These are phyloP conservation scores for Venturia carpophila DNA, from an alignment of 2,329 filamentous ascomycete genomes.

Conservation along the genomic window DNA sequence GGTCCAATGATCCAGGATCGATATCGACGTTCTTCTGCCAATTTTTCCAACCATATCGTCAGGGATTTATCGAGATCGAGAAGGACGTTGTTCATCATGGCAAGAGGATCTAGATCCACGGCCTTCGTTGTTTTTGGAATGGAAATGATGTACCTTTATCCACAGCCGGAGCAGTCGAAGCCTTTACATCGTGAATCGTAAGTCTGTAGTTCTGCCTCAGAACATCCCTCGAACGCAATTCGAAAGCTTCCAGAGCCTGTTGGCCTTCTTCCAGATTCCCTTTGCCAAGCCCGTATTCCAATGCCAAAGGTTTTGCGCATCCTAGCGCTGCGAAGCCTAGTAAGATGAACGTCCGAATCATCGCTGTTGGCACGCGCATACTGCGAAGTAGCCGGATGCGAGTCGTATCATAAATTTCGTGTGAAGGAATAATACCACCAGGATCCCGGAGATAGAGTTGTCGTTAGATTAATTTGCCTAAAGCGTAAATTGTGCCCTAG, in stretches of 20 bases:
- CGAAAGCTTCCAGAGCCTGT: neutral
- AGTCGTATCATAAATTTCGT: neutral
- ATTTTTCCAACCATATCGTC: too few relatives aligned
- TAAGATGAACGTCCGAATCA: neutral
- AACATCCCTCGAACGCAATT: neutral
- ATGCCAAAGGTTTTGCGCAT: neutral
- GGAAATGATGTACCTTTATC: neutral
- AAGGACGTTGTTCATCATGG: too few relatives aligned
- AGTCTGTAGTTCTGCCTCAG: neutral
- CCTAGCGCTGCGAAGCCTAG: neutral
- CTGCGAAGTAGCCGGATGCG: neutral
- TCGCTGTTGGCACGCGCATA: neutral
- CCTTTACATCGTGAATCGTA: neutral
- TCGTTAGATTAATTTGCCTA: too few relatives aligned
- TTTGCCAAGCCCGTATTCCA: neutral
- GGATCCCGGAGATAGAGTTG: neutral
- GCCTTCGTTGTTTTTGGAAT: too few relatives aligned
- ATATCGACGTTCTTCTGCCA: too few relatives aligned
- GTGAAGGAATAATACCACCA: neutral
- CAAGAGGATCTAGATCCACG: too few relatives aligned
- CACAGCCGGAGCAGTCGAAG: neutral
- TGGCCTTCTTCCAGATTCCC: neutral
- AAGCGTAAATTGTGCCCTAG: neutral
- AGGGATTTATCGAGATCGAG: too few relatives aligned
- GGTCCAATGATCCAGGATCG: too few relatives aligned